Base-by-base conservation (phyloP, 257 asterid species). In the Gynochthodes officinalis region DNA sequence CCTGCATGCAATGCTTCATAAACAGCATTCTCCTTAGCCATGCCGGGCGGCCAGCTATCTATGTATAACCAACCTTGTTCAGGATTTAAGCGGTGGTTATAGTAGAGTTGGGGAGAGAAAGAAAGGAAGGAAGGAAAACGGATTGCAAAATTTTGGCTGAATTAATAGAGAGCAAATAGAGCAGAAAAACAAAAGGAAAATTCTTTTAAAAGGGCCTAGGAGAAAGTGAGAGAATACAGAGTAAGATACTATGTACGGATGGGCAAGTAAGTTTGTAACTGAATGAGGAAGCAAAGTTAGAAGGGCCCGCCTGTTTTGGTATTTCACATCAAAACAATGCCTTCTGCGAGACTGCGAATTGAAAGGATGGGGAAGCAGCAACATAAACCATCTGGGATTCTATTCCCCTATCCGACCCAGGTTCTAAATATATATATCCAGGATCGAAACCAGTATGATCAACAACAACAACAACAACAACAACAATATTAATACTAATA, bases 331-430 rank as follows among this genome's bases (percentile, higher is more conserved):
- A 64, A 77, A 46, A 46, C 53, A 2, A 3, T 37, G 3, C 64
- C 35, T 72, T n/a, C n/a, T n/a, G n/a, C n/a, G n/a, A n/a, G n/a
- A n/a, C n/a, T n/a, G n/a, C 73, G 70, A 81, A 67, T 74, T 63
- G 53, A 68, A 15, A 32, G 5, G 13, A 65, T 12, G 68, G 65
- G 21, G 18, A 71, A 77, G 52, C 50, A 74, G 90, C 92, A 81
- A 91, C 97, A 91, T 80, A 89, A 78, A 87, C 57, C 83, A 87
- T 89, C 88, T 84, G 92, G 48, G 60, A 25, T 9, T 62, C 16
- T 54, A 54, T 64, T 48, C 53, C 53, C 53, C 21, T 48, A 12
- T 48, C 4, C 49, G 4, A 7, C 10, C 21, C 32, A 8, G 4
- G 19, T 40, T 33, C 23, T 42, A 21, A 70, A 50, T 66, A 65